Evolutionary conservation across 1,139 yeast genomes (phyloP), one percentile per base, ranked within the genome.

Genomic region (Protomyces lactucae-debilis): DNA sequence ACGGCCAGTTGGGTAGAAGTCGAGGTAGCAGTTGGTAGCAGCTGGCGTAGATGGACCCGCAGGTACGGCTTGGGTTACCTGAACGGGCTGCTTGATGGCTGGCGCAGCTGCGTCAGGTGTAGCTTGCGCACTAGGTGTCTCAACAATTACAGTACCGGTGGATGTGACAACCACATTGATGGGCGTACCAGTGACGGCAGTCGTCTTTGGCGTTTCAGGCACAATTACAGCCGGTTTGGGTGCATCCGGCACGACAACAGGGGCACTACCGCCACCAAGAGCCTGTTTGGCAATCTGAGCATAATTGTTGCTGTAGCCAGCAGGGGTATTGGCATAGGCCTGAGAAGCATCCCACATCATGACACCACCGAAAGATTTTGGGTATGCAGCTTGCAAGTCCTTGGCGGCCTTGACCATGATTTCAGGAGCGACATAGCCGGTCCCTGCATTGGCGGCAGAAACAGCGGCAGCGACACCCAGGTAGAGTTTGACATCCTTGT

Each of bases 331-430:
- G 23, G 80, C 73, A 73, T 80, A 82, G 16, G 87, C 91, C 74
- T 87, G 90, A 64, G 95, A 86, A 63, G 96, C 96, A 76, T 91
- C 97, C 97, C 97, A 91, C 68, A 90, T 76, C 78, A 88, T 85
- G 70, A 91, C 82, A 73, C 97, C 97, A 68, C 95, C 97, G 72
- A 91, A 88, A 64, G 81, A 74, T 39, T 32, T 45, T 3, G 63
- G 63, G 28, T 59, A 59, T 8, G 53, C 25, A 12, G 63, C 23
- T 21, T 59, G 52, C n/a, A 59, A 43, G 16, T 40, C 63, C 8
- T 80, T 70, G 61, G 77, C 74, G 54, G 76, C 70, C 56, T 80
- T 76, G 65, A 85, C 79, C 45, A 69, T 65, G 14, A 45, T 64
- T 32, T 72, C 70, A 5, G 79, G 79, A 65, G 81, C 82, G 55